Base-by-base conservation (phyloP, 129 eudicot species). In the Tagetes patula region DNA sequence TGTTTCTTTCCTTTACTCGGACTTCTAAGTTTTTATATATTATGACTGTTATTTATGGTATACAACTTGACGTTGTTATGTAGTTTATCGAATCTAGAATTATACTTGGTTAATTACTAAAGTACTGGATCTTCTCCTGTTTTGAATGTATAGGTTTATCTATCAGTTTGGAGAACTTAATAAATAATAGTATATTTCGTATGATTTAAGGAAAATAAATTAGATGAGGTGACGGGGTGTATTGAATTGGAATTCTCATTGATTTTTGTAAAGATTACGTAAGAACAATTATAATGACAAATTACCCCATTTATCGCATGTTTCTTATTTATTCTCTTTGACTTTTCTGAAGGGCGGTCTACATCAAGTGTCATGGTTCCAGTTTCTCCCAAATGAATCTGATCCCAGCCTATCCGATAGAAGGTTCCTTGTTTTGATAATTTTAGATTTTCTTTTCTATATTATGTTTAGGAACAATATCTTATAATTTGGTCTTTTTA, bases 361-460 rank as follows among this genome's bases (percentile, higher is more conserved):
- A 73, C 91, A 86, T 82, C 97, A 90, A 79, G 84, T 94, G 70
- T 94, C 99, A 46, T 94, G 99, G 99, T 94, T 94, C 77, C 99
- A 94, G 82, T 88, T 84, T 82, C 99, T 94, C 71, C 96, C 99
- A 1, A 77, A 81, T 65, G 97, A 94, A 70, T 80, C 85, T 40
- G 96, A 88, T 69, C 74, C 84, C 74, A 90, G 63, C 59, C 52
- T 85, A 45, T 78, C 91, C 31, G 99, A 94, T 72, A 83, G 82
- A 81, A 94, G 99, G 99, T 94, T 67, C 61, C 58, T 4, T 42
- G 7, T 76, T 70, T 45, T 56, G 6, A 46, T 27, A 43, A 48
- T 72, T 48, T 52, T 72, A 6, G 42, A 14, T 8, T 49, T 6
- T 63, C 3, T 49, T 4, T 27, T 48, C 27, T 65, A 58, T 56